A percentile compares a stretch with the other conserved stretches of the same genome.
Evolutionary conservation across 768 basidiomycete genomes (phyloP).

Genomic region (Calocera cornea): DNA sequence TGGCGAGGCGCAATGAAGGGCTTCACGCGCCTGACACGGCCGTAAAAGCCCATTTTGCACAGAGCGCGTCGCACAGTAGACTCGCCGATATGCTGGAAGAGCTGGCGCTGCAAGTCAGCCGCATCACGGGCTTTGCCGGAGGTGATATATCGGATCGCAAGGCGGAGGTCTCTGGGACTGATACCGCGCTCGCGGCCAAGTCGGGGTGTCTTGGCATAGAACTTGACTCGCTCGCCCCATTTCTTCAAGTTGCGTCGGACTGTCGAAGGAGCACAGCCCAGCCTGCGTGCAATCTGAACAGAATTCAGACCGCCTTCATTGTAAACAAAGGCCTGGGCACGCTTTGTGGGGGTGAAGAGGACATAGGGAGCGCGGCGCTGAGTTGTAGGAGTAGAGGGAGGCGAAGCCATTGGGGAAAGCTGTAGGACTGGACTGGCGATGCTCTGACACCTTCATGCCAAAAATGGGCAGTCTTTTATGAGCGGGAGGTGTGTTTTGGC

Average conservation of each 20-base stretch:
- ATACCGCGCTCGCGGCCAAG: neutral
- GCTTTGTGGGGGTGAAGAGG: neutral
- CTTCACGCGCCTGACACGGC: constrained; percentile 2
- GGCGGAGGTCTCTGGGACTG: neutral
- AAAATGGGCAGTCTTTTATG: too few species aligned
- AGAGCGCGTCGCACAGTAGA: neutral
- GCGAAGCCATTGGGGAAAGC: too few species aligned
- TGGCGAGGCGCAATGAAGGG: constrained; percentile 19
- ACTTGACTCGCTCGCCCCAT: neutral
- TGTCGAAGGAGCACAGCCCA: neutral
- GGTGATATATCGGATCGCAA: neutral
- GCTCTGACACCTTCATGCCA: too few species aligned
- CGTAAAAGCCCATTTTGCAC: constrained; percentile 3
- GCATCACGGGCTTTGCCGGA: neutral
- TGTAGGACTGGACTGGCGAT: too few species aligned
- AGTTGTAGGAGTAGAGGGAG: too few species aligned
- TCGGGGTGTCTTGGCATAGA: neutral
- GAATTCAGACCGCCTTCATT: neutral
- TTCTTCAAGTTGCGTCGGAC: neutral
- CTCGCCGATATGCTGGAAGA: constrained; percentile 6
- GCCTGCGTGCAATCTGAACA: neutral
- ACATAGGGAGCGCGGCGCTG: neutral
- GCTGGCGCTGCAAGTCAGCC: constrained; percentile 4
- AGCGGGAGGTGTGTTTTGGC: too few species aligned
- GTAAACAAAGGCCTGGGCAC: neutral